A percentile compares a stretch with the other conserved stretches of the same genome.
These are phyloP conservation scores for Davidsoniella neocaledoniae DNA, from an alignment of 2,329 filamentous ascomycete genomes.

Conservation along the genomic window DNA sequence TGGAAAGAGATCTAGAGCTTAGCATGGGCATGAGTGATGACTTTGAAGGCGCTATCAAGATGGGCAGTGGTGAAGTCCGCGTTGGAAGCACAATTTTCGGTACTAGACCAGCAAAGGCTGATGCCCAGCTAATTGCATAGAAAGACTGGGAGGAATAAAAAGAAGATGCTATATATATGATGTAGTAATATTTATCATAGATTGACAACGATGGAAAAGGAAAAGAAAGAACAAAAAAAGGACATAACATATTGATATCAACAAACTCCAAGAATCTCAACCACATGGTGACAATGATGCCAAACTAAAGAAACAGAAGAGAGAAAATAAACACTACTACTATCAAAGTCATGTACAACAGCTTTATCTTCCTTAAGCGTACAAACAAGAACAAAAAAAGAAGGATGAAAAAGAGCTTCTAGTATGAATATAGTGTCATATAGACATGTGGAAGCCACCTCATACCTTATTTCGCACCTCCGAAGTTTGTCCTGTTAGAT, in stretches of 20 bases:
- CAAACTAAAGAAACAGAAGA: neutral
- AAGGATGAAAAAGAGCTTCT: neutral
- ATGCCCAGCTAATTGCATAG: constrained; percentile 50
- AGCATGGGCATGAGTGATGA: constrained; percentile 99
- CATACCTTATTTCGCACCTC: too few species aligned
- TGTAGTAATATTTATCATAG: neutral
- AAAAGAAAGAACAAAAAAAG: neutral
- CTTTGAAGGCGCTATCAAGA: constrained; percentile 69
- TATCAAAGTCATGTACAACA: too few species aligned
- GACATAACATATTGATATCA: neutral
- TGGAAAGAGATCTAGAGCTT: constrained; percentile 47
- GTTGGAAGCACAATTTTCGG: constrained; percentile 94
- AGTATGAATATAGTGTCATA: constrained; percentile 4
- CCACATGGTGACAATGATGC: neutral
- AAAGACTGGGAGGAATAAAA: neutral
- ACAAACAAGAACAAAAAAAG: neutral
- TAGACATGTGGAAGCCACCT: too few species aligned
- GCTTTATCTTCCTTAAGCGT: neutral
- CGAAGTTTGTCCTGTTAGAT: too few species aligned
- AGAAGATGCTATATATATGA: neutral
- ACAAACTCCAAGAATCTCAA: neutral
- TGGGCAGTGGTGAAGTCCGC: constrained; percentile 79
- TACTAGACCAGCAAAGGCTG: constrained; percentile 57
- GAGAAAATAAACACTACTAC: neutral
- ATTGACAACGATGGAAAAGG: neutral